Base-by-base conservation (phyloP, 1,284 basidiomycete species). In the Cryptococcus sp. region DNA sequence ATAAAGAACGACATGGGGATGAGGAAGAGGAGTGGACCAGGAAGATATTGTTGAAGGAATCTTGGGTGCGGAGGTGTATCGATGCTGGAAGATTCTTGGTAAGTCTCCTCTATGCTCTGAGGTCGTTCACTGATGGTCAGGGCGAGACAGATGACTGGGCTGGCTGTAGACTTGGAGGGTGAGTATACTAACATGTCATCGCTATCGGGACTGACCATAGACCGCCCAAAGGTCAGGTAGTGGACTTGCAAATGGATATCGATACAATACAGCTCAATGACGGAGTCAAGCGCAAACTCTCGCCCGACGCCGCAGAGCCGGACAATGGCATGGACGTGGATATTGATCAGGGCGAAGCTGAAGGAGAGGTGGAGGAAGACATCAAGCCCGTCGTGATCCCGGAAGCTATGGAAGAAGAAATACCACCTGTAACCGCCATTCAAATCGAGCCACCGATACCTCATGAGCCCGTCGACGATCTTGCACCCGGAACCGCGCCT, bases 321-420 rank as follows among this genome's bases (percentile, higher is more conserved):
- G 28, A 11, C 28, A 11, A 28, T 28, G 28, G 11, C 11, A 28
- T 28, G 5, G 28, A 28, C 28, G 72, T 98, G 98, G 49, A 84
- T 90, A 72, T 97, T 98, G 74, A 97, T 78, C 81, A 65, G 89
- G 89, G 19, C 89, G 88, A 62, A 85, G 63, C 16, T 67, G 63
- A 79, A 80, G 22, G 98, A 81, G 51, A 97, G 83, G 2, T 80
- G 73, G 0, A 92, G 92, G 74, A 88, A 89, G 52, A 57, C 32
- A 44, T 91, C 79, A 1, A 87, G 81, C 21, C 28, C 28, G 28
- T 28, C 28, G 28, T 5, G 4, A 28, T 28, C 11, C 28, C 28
- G 28, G 28, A 28, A 5, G 4, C 28, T 4, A 28, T 28, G 28
- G 28, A 28, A n/a, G n/a, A n/a, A n/a, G n/a, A n/a, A n/a, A n/a